Conservation (phyloP, 768 basidiomycete species). For the Leucogyrophana mollusca region DNA sequence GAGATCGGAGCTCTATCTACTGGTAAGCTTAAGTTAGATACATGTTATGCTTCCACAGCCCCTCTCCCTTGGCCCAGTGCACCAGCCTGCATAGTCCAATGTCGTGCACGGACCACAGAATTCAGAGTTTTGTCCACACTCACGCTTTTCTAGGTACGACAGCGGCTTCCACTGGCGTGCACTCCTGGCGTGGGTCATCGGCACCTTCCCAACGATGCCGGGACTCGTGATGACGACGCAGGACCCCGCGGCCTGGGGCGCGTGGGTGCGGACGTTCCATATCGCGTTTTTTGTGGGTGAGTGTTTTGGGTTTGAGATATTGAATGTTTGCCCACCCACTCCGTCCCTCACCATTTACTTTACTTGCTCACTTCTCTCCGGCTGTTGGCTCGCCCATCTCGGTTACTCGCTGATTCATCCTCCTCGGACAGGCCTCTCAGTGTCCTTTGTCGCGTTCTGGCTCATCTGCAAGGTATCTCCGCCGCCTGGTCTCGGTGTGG, state of each 20-base stretch:
- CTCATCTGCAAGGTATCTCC: constrained; percentile 12
- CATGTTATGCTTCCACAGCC: no score
- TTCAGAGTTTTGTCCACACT: no score
- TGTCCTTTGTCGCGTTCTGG: constrained; percentile 13
- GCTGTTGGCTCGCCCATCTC: no score
- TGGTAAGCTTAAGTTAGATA: no score
- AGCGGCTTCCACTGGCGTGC: constrained; percentile 10
- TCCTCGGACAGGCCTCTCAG: constrained; percentile 7
- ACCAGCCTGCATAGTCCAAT: no score
- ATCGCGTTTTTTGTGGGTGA: constrained; percentile 16
- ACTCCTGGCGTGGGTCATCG: constrained; percentile 10
- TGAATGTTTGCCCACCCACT: background rate
- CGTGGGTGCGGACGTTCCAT: constrained; percentile 15
- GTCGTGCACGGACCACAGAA: no score
- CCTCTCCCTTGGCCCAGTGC: no score
- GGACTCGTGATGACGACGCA: constrained; percentile 16
- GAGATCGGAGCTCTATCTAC: constrained; percentile 8
- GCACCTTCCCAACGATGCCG: constrained; percentile 13
- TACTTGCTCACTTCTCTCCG: no score
- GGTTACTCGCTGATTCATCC: no score
- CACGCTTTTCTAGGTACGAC: no score
- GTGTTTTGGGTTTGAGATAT: background rate
- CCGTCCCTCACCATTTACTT: no score
- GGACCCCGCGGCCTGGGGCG: constrained; percentile 11
- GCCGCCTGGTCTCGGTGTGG: constrained; percentile 11